Conservation (phyloP, 2,329 filamentous ascomycete genomes). For the Corinectria fuckeliana region DNA sequence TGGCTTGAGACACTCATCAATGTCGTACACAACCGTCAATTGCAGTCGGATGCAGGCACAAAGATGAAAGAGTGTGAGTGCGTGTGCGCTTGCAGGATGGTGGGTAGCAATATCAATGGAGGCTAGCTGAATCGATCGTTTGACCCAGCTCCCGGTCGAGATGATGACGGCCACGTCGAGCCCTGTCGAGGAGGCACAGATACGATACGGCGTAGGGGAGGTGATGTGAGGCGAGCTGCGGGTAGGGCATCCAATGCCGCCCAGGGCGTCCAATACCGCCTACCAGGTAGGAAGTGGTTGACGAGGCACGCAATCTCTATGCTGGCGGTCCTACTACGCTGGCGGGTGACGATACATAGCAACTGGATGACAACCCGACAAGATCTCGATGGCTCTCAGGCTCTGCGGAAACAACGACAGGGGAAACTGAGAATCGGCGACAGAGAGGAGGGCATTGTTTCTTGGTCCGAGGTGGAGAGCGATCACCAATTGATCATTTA, state of each 20-base stretch:
- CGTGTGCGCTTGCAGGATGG: not conserved
- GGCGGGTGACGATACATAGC: no score
- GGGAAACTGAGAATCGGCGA: not conserved
- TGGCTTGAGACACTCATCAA: not conserved
- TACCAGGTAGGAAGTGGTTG: no score
- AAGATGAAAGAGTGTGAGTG: not conserved
- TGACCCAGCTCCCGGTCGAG: conserved; percentile 8
- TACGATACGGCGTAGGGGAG: not conserved
- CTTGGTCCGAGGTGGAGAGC: conserved; percentile 7
- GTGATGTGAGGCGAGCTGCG: conserved; percentile 6
- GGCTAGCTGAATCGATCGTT: conserved; percentile 12
- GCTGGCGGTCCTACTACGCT: no score
- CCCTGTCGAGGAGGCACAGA: conserved; percentile 2
- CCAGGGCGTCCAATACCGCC: not conserved
- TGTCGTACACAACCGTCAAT: not conserved
- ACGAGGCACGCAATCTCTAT: no score
- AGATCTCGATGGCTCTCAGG: no score
- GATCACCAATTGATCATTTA: conserved; percentile 15
- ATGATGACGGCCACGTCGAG: conserved; percentile 18
- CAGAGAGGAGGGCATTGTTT: not conserved
- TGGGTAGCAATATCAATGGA: not conserved
- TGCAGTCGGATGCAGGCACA: conserved; percentile 4
- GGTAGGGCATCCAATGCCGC: not conserved
- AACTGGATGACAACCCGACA: no score
- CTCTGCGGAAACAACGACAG: not conserved